Evolutionary conservation across 805 yeast species (phyloP), one percentile per base, ranked within the genome.

Genomic region (Wickerhamiella australiensis): DNA sequence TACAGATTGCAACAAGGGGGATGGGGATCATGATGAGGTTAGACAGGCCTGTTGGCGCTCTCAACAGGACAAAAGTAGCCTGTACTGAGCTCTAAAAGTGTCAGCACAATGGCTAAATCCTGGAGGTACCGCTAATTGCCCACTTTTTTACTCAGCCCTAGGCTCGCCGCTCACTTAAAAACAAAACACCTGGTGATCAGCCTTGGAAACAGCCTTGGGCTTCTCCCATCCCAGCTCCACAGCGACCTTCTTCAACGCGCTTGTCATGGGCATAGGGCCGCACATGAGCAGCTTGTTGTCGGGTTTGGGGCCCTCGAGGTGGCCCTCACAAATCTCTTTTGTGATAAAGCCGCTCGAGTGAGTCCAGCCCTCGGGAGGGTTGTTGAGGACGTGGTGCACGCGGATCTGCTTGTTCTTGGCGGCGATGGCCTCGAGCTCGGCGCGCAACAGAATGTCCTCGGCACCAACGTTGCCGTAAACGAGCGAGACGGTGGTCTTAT

Each of bases 201-300:
- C 75, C 68, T 86, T 85, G 41, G 94, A 81, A 27, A 88, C 84
- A 4, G 95, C 92, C 67, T 79, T 82, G 46, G 95, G 86, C 74
- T 86, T 86, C 46, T 75, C 75, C 69, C 71, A 90, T 22, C 95
- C 96, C 57, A 88, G 72, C 40, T 61, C 67, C 25, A 74, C 74
- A 27, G 94, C 85, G 50, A 80, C 82, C 70, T 79, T 85, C 73
- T 86, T 87, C 65, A 85, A 75, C 53, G 88, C 82, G 53, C 84
- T 75, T 42, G 82, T 79, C 95, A 88, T 84, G 54, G 90, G 87
- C 53, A 94, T 94, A 44, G 96, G 97, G 17, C 96, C 97, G 69
- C 96, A 88, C 50, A 88, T 67, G 61, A 90, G 76, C 57, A 90
- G 71, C 71, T 82, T 83, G 53, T 77, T 69, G 57, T 78, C 79